phyloP scores from a whole-genome alignment of 805 yeast genomes.

The Pichia rugopelliculosa region DNA sequence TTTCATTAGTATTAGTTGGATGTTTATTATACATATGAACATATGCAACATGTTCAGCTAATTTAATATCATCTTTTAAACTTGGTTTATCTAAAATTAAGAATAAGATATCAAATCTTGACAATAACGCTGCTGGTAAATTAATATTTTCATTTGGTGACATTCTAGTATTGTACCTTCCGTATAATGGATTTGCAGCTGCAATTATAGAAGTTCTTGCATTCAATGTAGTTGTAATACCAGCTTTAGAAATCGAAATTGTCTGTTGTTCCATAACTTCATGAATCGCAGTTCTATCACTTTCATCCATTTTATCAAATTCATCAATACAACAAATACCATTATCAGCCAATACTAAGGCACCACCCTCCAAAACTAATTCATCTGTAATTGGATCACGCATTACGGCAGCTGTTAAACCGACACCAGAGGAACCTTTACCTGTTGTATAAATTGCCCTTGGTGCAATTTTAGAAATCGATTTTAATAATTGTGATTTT shows the following conservation, averaged over 20 bases:
- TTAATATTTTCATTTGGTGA: constrained; percentile 95
- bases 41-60: constrained; percentile 90
- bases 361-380: constrained; percentile 97
- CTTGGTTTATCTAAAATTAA: constrained; percentile 79
- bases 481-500: constrained; percentile 88
- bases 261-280: constrained; percentile 99
- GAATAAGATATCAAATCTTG: constrained; percentile 89
- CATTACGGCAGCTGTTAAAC: constrained; percentile 98
- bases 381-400: constrained; percentile 98
- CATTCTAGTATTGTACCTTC: constrained; percentile 83
- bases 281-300: constrained; percentile 94
- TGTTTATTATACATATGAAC: constrained; percentile 92
- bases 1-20: constrained; percentile 69
- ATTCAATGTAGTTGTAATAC: constrained; percentile 90
- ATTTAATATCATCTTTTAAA: constrained; percentile 69
- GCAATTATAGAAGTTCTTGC: constrained; percentile 95
- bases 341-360: constrained; percentile 91
- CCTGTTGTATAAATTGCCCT: constrained; percentile 97
- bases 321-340: constrained; percentile 99
- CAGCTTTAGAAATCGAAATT: constrained; percentile 94
- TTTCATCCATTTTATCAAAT: constrained; percentile 97
- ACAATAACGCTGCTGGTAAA: constrained; percentile 90
- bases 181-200: constrained; percentile 97
- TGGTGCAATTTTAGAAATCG: constrained; percentile 88
- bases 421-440: constrained; percentile 97